A percentile compares a stretch with the other conserved stretches of the same genome.
Evolutionary conservation across 768 basidiomycete genomes (phyloP).

Genomic region (Termitomyces sp.): DNA sequence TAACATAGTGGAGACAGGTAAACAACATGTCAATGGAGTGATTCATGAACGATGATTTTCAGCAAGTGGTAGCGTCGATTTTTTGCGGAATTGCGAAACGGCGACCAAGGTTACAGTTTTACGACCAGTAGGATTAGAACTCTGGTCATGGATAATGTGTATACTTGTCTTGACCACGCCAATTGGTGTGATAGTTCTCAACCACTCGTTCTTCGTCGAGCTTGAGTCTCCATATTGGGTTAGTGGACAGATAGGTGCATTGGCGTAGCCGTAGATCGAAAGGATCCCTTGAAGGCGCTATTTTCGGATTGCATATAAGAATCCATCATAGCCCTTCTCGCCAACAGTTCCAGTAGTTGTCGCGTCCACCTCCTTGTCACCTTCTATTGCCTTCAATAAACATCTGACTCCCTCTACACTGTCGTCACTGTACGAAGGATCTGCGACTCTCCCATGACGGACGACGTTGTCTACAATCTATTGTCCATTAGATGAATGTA

Average conservation of each 20-base stretch:
- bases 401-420: constrained; percentile 41
- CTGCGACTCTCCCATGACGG: constrained; percentile 39
- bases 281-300: constrained; percentile 6
- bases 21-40: not conserved
- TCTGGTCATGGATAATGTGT: too few relatives aligned
- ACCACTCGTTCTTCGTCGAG: too few relatives aligned
- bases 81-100: too few relatives aligned
- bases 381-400: constrained; percentile 40
- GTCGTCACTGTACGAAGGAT: constrained; percentile 26
- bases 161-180: too few relatives aligned
- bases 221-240: too few relatives aligned
- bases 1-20: not conserved
- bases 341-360: constrained; percentile 46
- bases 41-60: not conserved
- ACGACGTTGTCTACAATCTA: constrained; percentile 63
- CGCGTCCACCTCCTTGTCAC: constrained; percentile 44
- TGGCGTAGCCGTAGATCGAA: not conserved
- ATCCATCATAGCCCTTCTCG: constrained; percentile 49
- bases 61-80: too few relatives aligned
- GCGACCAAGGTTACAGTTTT: too few relatives aligned
- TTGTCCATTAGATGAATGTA: not conserved
- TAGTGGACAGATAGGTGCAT: too few relatives aligned
- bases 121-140: too few relatives aligned
- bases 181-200: too few relatives aligned
- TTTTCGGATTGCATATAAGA: constrained; percentile 41